Conservation (phyloP, 495 filamentous ascomycete genomes). For the Podospora bellae-mahoneyi region DNA sequence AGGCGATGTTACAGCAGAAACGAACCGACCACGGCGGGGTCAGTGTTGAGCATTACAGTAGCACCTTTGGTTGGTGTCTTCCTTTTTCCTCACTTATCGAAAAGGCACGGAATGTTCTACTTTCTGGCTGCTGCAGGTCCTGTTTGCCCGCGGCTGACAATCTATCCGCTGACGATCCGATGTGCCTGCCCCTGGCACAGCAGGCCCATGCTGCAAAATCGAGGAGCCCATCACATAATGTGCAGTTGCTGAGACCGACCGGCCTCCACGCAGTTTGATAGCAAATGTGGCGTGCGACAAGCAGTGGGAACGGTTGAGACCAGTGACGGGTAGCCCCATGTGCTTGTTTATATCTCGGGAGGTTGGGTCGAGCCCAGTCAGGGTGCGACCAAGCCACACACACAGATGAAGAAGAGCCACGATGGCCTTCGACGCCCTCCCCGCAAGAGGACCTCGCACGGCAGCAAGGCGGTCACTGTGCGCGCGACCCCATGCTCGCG, state of each 20-base stretch:
- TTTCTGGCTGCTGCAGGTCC: background rate
- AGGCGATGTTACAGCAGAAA: background rate
- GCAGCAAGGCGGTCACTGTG: background rate
- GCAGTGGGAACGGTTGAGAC: background rate
- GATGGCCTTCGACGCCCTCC: background rate
- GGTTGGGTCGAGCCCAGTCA: background rate
- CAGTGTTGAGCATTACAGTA: background rate
- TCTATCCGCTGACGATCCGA: conserved; percentile 17
- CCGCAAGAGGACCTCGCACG: background rate
- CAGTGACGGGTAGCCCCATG: background rate
- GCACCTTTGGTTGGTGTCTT: background rate
- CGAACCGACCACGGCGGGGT: background rate
- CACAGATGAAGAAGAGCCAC: background rate
- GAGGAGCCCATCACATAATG: conserved; percentile 11
- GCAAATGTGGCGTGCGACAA: background rate
- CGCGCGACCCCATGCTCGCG: background rate
- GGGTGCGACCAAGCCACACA: background rate
- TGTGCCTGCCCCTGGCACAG: background rate
- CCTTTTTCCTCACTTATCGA: background rate
- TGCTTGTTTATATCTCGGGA: background rate
- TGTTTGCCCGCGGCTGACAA: conserved; percentile 9
- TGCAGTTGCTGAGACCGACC: background rate
- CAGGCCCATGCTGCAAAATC: conserved; percentile 3
- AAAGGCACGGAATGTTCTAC: background rate
- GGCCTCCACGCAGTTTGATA: background rate